phyloP scores from a whole-genome alignment of 2,329 filamentous ascomycete genomes.

The Claviceps africana region DNA sequence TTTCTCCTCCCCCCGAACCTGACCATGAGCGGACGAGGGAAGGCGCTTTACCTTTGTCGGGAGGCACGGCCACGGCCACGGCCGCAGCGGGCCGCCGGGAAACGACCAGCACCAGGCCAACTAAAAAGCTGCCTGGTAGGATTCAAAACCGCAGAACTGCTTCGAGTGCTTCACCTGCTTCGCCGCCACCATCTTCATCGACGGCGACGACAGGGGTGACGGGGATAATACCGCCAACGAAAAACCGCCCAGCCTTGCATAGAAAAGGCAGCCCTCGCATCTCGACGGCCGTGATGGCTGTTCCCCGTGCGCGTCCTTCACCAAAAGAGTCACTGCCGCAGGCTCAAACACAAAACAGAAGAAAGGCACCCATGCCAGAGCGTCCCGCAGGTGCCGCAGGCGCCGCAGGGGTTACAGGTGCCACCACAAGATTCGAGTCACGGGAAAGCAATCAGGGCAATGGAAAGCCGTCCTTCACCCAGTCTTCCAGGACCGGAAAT shows the following conservation, averaged over 20 bases:
- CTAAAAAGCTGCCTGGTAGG: conserved; percentile 9
- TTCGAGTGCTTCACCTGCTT: conserved; percentile 10
- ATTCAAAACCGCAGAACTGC: conserved; percentile 30
- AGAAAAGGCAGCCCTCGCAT: conserved; percentile 35
- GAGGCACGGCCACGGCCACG: conserved; percentile 24
- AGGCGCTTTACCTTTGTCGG: conserved; percentile 25
- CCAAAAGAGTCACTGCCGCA: background rate
- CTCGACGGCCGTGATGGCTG: conserved; percentile 15
- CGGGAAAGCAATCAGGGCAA: background rate
- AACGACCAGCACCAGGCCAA: conserved; percentile 13
- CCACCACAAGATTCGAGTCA: background rate
- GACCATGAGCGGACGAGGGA: conserved; percentile 25
- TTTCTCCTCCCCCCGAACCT: conserved; percentile 37
- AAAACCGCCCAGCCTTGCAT: conserved; percentile 30
- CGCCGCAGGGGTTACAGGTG: background rate
- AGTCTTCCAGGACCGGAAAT: background rate
- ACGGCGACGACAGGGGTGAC: background rate
- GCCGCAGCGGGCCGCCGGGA: conserved; percentile 17
- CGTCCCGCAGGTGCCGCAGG: background rate
- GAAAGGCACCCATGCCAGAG: conserved; percentile 17
- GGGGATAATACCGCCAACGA: conserved; percentile 10
- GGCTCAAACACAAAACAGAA: conserved; percentile 10
- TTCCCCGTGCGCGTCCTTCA: background rate
- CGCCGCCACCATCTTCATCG: conserved; percentile 9
- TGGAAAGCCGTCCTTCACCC: background rate